Percentiles rank a stretch among this genome's conserved stretches.
Evolutionary conservation across 1,284 basidiomycete genomes (phyloP).

Genomic region (Stygiomarasmius scandens): DNA sequence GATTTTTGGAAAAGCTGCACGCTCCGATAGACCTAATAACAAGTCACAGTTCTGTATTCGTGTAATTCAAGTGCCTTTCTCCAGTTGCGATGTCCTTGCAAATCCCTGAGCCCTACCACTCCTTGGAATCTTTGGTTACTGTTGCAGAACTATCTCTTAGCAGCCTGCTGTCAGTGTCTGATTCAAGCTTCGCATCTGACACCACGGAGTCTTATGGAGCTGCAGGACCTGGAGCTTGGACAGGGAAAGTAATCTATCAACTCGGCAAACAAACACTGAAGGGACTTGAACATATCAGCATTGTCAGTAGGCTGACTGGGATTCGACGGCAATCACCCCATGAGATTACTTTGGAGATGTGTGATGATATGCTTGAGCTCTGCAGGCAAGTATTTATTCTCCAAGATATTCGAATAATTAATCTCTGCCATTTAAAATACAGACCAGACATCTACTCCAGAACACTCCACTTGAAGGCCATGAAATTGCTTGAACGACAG

Average conservation of each 20-base stretch:
- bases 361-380: background rate
- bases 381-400: background rate
- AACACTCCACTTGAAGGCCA: background rate
- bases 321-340: background rate
- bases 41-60: no score
- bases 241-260: background rate
- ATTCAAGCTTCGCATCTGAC: background rate
- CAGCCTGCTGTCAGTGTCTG: background rate
- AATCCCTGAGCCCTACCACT: no score
- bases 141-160: no score
- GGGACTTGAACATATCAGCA: background rate
- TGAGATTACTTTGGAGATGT: background rate
- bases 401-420: background rate
- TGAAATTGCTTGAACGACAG: background rate
- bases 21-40: no score
- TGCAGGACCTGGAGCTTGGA: background rate
- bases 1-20: no score
- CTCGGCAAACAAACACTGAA: background rate
- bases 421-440: no score
- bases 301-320: background rate
- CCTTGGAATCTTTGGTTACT: no score
- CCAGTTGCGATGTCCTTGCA: no score
- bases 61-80: no score
- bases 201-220: background rate
- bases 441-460: background rate